phyloP scores from a whole-genome alignment of 2,329 filamentous ascomycete genomes.

The Alternaria triticimaculans region DNA sequence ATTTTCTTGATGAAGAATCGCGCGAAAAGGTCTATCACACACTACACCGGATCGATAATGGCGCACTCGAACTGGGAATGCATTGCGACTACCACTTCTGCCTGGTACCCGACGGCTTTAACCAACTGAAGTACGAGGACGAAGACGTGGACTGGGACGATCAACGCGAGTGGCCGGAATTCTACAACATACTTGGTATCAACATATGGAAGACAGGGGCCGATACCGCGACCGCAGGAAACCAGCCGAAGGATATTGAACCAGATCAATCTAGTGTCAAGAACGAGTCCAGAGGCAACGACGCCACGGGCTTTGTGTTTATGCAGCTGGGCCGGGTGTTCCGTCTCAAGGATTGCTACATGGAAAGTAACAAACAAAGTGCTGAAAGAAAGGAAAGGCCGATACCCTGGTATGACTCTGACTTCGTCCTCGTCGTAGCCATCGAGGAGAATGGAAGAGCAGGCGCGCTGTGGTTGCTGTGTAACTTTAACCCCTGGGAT shows the following conservation, averaged over 20 bases:
- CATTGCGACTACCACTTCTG: neutral
- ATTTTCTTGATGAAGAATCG: neutral
- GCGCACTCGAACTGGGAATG: neutral
- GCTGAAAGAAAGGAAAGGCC: neutral
- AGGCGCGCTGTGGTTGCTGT: neutral
- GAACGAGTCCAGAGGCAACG: neutral
- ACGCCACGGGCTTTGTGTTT: neutral
- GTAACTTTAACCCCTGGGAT: neutral
- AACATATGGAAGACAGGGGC: neutral
- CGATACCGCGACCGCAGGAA: neutral
- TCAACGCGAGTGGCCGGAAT: neutral
- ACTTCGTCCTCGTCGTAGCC: neutral
- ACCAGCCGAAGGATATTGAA: neutral
- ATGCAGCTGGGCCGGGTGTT: neutral
- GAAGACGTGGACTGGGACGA: neutral
- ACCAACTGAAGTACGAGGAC: neutral
- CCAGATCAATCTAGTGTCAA: neutral
- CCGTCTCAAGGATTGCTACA: neutral
- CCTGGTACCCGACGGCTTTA: neutral
- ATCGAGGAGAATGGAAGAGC: neutral
- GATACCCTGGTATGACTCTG: neutral
- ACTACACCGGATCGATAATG: neutral
- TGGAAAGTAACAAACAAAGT: neutral
- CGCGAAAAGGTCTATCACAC: neutral
- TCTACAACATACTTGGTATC: neutral